Conservation (phyloP, 129 eudicot genomes). For the Arctium lappa region DNA sequence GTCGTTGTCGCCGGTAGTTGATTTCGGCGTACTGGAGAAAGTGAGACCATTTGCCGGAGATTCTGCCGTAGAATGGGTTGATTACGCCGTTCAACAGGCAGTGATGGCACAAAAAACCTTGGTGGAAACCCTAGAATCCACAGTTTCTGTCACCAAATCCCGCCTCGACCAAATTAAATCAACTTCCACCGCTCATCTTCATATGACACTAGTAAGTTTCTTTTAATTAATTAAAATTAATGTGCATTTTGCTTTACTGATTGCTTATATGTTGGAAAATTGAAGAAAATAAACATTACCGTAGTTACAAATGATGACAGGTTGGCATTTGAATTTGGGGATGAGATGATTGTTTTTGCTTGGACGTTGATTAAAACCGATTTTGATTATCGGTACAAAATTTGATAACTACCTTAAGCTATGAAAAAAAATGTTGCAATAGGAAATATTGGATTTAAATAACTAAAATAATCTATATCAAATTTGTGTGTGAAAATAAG, state of each 20-base stretch:
- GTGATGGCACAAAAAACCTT: constrained; percentile 44
- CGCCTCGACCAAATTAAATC: constrained; percentile 62
- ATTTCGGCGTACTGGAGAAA: constrained; percentile 17
- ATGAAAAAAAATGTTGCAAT: background rate
- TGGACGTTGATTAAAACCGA: background rate
- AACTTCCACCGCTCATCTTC: constrained; percentile 77
- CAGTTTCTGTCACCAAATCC: constrained; percentile 44
- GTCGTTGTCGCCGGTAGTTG: constrained; percentile 4
- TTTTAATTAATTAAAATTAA: background rate
- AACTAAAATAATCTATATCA: background rate
- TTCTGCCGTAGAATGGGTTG: constrained; percentile 52
- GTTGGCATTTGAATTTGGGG: background rate
- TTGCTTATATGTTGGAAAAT: background rate
- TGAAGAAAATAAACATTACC: background rate
- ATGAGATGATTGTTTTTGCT: constrained; percentile 5
- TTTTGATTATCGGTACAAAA: background rate
- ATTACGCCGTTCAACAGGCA: constrained; percentile 68
- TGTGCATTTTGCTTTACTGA: background rate
- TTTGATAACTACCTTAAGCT: background rate
- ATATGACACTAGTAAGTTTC: constrained; percentile 60
- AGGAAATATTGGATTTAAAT: background rate
- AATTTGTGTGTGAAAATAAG: background rate
- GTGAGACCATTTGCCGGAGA: constrained; percentile 31
- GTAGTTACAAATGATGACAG: background rate
- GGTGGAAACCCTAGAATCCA: constrained; percentile 48